These are phyloP conservation scores for Lizonia empirigonia DNA, from an alignment of 2,329 filamentous ascomycete species.

Conservation along the genomic window DNA sequence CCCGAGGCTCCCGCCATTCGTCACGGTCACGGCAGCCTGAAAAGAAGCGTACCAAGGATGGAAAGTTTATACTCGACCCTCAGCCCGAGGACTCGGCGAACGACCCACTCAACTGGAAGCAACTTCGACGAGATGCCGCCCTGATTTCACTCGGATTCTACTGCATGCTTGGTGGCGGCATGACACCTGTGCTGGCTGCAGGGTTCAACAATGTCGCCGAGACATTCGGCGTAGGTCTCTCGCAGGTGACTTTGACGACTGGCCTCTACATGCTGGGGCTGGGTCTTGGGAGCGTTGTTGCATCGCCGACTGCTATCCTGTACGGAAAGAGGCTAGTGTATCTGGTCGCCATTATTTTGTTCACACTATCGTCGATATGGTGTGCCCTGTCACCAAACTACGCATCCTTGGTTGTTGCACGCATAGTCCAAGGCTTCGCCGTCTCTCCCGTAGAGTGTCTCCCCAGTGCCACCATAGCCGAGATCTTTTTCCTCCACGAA, in stretches of 20 bases:
- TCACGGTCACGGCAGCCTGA: slow-evolving; percentile 38
- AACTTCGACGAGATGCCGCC: slow-evolving; percentile 78
- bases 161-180: slow-evolving; percentile 90
- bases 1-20: slow-evolving; percentile 31
- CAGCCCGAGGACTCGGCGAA: slow-evolving; percentile 91
- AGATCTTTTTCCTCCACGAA: slow-evolving; percentile 96
- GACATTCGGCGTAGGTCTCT: slow-evolving; percentile 68
- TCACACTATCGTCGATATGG: slow-evolving; percentile 79
- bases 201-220: slow-evolving; percentile 82
- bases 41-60: slow-evolving; percentile 80
- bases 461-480: slow-evolving; percentile 90
- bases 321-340: slow-evolving; percentile 93
- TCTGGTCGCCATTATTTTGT: slow-evolving; percentile 75
- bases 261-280: slow-evolving; percentile 94
- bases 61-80: slow-evolving; percentile 83
- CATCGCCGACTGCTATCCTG: slow-evolving; percentile 88
- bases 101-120: slow-evolving; percentile 90
- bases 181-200: slow-evolving; percentile 87
- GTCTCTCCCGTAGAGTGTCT: slow-evolving; percentile 91
- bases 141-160: slow-evolving; percentile 86
- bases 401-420: slow-evolving; percentile 75
- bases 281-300: slow-evolving; percentile 80
- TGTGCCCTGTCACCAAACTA: slow-evolving; percentile 84
- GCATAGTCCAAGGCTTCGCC: slow-evolving; percentile 85
- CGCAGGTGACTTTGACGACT: slow-evolving; percentile 82